Conservation (phyloP, 2,329 filamentous ascomycete genomes). For the Cercospora zeina region DNA sequence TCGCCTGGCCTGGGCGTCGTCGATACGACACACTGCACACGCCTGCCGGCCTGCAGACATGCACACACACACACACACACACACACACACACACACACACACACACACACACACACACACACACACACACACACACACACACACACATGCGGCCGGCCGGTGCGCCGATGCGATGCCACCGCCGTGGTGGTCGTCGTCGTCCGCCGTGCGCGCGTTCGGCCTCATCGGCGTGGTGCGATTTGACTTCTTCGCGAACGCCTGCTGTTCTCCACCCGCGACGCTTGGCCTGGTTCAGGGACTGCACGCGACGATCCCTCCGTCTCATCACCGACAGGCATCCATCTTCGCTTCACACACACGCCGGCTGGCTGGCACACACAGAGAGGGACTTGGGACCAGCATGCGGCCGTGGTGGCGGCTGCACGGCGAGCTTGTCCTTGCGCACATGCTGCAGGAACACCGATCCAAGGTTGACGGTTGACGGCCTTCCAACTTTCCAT, state of each 20-base stretch:
- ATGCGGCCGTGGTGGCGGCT: neutral
- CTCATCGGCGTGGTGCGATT: neutral
- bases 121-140: neutral
- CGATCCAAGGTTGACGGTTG: no score
- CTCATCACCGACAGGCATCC: neutral
- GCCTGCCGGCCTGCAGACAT: neutral
- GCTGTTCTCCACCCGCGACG: neutral
- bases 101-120: neutral
- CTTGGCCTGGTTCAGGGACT: neutral
- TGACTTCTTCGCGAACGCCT: constrained; percentile 3
- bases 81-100: neutral
- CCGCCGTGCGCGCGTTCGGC: neutral
- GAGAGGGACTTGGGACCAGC: neutral
- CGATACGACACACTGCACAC: neutral
- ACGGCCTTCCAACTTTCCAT: no score
- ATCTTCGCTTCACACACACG: neutral
- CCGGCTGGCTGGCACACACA: no score
- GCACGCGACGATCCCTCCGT: constrained; percentile 1
- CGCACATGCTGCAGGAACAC: neutral
- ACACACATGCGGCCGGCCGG: neutral
- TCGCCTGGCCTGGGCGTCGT: neutral
- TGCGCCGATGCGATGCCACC: neutral
- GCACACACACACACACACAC: neutral
- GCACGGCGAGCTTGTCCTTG: neutral
- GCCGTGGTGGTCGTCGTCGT: neutral